Conservation (phyloP, 1,284 basidiomycete species). For the Austroboletus olivaceoglutinosus region DNA sequence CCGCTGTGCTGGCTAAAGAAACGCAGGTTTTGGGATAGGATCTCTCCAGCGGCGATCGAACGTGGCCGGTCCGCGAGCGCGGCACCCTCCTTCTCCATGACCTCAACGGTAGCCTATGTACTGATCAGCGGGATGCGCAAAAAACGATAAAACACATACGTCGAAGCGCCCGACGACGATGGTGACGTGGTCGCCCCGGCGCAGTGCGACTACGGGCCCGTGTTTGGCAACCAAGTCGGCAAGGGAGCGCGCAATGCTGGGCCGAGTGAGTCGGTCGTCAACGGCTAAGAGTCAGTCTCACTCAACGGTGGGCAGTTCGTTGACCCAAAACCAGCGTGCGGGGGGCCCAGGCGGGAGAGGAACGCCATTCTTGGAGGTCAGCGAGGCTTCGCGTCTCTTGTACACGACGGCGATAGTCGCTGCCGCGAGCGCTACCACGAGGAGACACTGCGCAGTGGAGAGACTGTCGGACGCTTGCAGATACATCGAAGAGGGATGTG, state of each 20-base stretch:
- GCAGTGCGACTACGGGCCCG: constrained; percentile 33
- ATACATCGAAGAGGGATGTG: too few species aligned
- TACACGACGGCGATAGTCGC: background rate
- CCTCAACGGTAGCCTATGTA: constrained; percentile 26
- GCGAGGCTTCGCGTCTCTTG: background rate
- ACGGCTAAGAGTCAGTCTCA: constrained; percentile 2
- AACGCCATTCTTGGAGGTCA: constrained; percentile 3
- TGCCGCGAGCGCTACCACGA: background rate
- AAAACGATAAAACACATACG: constrained; percentile 16
- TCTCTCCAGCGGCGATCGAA: constrained; percentile 28
- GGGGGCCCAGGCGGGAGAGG: constrained; percentile 31
- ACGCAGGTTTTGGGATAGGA: constrained; percentile 24
- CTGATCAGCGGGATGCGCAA: too few species aligned
- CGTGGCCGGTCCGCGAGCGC: constrained; percentile 34
- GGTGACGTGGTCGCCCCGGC: constrained; percentile 24
- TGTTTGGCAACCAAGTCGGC: constrained; percentile 32
- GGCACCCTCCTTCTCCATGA: constrained; percentile 38
- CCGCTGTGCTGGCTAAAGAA: constrained; percentile 22
- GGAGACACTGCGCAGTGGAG: background rate
- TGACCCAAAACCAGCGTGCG: constrained; percentile 27
- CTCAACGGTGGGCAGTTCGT: constrained; percentile 19
- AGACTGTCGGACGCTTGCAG: too few species aligned
- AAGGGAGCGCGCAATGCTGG: constrained; percentile 15
- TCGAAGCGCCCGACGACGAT: constrained; percentile 34
- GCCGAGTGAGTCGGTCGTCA: too few species aligned